These are phyloP conservation scores for Vinca minor DNA, from an alignment of 257 asterid genomes.

Conservation along the genomic window DNA sequence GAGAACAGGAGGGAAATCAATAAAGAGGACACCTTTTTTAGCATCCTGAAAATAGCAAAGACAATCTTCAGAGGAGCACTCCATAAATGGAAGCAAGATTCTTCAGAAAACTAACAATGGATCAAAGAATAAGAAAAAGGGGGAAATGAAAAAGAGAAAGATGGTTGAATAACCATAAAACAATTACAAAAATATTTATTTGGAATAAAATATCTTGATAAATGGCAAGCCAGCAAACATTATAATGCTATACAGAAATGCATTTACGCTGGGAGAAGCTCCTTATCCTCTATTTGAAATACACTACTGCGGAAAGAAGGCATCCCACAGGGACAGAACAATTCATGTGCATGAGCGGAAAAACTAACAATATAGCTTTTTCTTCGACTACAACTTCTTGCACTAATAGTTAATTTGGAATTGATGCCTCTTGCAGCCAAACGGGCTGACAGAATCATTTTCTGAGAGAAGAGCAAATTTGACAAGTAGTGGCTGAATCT, in stretches of 20 bases:
- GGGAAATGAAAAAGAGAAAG: neutral
- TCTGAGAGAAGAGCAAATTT: neutral
- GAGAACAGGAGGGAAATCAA: conserved; percentile 95
- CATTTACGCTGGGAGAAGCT: neutral
- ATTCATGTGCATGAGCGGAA: neutral
- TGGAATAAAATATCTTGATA: neutral
- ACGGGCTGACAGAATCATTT: neutral
- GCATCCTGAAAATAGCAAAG: conserved; percentile 60
- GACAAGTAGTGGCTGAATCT: neutral
- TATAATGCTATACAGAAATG: neutral
- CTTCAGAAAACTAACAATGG: neutral
- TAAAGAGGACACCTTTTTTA: conserved; percentile 88
- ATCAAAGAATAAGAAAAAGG: neutral
- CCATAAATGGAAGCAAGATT: neutral
- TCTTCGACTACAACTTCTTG: neutral
- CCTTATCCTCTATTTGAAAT: neutral
- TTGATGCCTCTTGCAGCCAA: neutral
- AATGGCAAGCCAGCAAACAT: neutral
- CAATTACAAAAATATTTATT: neutral
- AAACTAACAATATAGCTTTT: neutral
- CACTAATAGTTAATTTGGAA: neutral
- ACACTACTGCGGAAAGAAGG: neutral
- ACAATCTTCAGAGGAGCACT: neutral
- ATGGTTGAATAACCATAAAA: neutral
- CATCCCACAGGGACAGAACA: too few relatives aligned